These are phyloP conservation scores for Cinchona pubescens DNA, from an alignment of 257 asterid species.

Conservation along the genomic window DNA sequence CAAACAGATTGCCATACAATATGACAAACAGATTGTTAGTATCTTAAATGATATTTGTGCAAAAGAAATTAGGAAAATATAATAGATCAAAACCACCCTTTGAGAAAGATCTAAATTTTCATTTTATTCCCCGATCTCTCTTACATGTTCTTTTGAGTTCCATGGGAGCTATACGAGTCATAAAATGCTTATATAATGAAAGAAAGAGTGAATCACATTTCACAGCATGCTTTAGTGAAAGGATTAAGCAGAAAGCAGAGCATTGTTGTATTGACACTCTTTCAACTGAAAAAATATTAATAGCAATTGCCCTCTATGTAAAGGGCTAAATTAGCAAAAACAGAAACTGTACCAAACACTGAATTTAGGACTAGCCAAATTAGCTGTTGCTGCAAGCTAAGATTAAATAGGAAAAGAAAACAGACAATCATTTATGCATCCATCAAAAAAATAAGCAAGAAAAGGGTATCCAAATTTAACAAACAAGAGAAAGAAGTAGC, in stretches of 20 bases:
- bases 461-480: neutral
- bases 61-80: too few relatives aligned
- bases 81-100: too few relatives aligned
- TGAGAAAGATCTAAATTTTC: too few relatives aligned
- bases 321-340: neutral
- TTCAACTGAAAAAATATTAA: neutral
- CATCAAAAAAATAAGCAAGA: neutral
- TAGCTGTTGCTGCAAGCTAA: neutral
- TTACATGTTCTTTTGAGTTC: too few relatives aligned
- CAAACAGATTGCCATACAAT: too few relatives aligned
- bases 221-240: neutral
- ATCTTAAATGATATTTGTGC: too few relatives aligned
- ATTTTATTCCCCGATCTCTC: too few relatives aligned
- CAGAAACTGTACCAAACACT: too few relatives aligned
- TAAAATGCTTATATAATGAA: neutral
- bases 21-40: too few relatives aligned
- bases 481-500: neutral
- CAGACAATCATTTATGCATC: neutral
- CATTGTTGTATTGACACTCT: neutral
- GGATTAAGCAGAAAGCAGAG: neutral
- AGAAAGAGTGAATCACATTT: neutral
- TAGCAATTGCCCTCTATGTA: neutral
- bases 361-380: too few relatives aligned
- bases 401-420: constrained; percentile 3
- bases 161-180: neutral